Evolutionary conservation across 805 yeast genomes (phyloP), one percentile per base, ranked within the genome.

Genomic region (Suhomyces prunicola): DNA sequence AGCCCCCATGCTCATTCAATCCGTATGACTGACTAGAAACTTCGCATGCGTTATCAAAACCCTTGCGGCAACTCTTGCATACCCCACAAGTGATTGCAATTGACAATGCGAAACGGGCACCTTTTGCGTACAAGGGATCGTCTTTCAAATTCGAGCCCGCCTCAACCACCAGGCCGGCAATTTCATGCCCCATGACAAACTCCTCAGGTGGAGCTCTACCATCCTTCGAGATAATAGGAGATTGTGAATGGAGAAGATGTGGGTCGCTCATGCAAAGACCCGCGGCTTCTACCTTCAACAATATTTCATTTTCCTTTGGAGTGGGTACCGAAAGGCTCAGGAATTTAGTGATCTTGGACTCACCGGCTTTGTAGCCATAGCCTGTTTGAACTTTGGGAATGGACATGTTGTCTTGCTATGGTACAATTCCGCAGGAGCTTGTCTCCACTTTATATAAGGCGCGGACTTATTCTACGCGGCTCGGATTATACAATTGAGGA

Each of bases 141-240:
- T 54, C 57, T 5, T 60, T 57, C 44, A 69, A 56, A 5, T 54
- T 62, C 1, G 54, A 47, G 13, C 79, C 79, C 1, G 64, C 70
- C 13, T 62, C 58, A 29, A 64, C 70, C 6, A 74, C 59, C 46
- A 60, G 65, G 1, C 79, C 79, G 1, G 78, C 75, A 24, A 75
- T 70, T 55, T 75, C 79, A 57, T 75, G 79, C 42, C 79, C 79
- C 78, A 75, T 73, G 10, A 75, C 70, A 57, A 74, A 72, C 10
- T 35, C 33, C 19, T 12, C 22, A 1, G 74, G 73, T 8, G 53
- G 54, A 22, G 51, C 50, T 12, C 54, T 57, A 27, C 55, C 52
- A 15, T 44, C 49, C 8, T 10, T 24, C 9, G 51, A 36, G 4
- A 29, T 40, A 45, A 54, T 44, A 36, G 60, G 60, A 2, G 58